A percentile compares a stretch with the other conserved stretches of the same genome.
Evolutionary conservation across 495 filamentous ascomycete genomes (phyloP).

Genomic region (Astrothelium macrocarpum): DNA sequence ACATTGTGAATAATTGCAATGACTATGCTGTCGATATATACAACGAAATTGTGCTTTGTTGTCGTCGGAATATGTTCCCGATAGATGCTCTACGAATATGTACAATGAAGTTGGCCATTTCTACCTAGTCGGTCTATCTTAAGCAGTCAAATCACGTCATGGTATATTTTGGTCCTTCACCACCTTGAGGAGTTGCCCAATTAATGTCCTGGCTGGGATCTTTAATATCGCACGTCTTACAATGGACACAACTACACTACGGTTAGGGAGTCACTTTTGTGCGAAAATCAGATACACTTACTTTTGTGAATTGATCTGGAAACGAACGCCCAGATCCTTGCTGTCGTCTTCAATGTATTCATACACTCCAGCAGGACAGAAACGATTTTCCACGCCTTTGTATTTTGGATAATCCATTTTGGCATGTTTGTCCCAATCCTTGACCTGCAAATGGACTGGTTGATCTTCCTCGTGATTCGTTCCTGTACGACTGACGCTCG

Average conservation of each 20-base stretch:
- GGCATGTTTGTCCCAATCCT: conserved; percentile 87
- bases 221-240: conserved; percentile 99
- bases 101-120: not conserved
- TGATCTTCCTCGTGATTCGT: conserved; percentile 99
- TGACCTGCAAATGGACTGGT: conserved; percentile 87
- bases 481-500: conserved; percentile 83
- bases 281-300: conserved; percentile 40
- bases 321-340: conserved; percentile 75
- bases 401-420: conserved; percentile 73
- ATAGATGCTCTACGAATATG: too few species aligned
- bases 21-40: too few species aligned
- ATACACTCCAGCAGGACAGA: conserved; percentile 98
- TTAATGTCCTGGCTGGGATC: conserved; percentile 93
- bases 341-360: conserved; percentile 90
- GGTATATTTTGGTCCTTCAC: conserved; percentile 93
- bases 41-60: too few species aligned
- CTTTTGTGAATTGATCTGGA: conserved; percentile 98
- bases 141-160: conserved; percentile 52
- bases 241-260: conserved; percentile 77
- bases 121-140: not conserved
- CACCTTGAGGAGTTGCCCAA: conserved; percentile 73
- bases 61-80: too few species aligned
- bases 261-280: conserved; percentile 23
- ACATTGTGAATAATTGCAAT: too few species aligned
- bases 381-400: conserved; percentile 92